A percentile compares a stretch with the other conserved stretches of the same genome.
These are phyloP conservation scores for Cutaneotrichosporon dermatis DNA, from an alignment of 1,284 basidiomycete species.

Conservation along the genomic window DNA sequence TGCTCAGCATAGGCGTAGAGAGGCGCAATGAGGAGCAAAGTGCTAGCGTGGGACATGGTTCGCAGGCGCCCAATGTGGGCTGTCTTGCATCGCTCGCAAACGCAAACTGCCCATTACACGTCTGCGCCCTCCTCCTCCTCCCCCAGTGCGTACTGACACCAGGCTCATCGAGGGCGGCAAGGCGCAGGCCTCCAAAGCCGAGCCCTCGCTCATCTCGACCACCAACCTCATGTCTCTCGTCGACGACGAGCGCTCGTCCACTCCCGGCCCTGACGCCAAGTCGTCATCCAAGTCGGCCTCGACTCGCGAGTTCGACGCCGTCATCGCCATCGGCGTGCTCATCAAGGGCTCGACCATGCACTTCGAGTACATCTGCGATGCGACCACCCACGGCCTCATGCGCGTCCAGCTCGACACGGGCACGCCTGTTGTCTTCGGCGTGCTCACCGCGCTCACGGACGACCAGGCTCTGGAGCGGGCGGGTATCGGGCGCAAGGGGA, in stretches of 20 bases:
- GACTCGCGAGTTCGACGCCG: slow-evolving; percentile 77
- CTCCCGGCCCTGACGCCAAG: slow-evolving; percentile 38
- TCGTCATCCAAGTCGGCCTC: slow-evolving; percentile 47
- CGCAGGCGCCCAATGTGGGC: not conserved
- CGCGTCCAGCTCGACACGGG: slow-evolving; percentile 86
- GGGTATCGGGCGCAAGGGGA: slow-evolving; percentile 57
- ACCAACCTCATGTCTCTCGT: slow-evolving; percentile 62
- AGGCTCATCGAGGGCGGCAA: slow-evolving; percentile 48
- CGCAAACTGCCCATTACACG: not conserved
- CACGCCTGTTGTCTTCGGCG: slow-evolving; percentile 94
- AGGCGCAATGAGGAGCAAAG: too few species aligned
- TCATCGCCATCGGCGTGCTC: slow-evolving; percentile 93
- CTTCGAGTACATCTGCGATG: slow-evolving; percentile 96
- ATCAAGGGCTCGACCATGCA: slow-evolving; percentile 98
- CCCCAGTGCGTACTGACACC: not conserved
- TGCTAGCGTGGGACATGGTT: too few species aligned
- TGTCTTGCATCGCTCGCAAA: not conserved
- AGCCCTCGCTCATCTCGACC: slow-evolving; percentile 43
- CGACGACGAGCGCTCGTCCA: slow-evolving; percentile 54
- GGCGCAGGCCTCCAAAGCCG: slow-evolving; percentile 41
- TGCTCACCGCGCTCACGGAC: slow-evolving; percentile 86
- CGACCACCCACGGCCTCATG: slow-evolving; percentile 90
- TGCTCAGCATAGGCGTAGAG: too few species aligned
- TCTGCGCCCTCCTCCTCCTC: too few species aligned
- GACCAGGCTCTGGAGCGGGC: slow-evolving; percentile 91